Evolutionary conservation across 129 eudicot species (phyloP), one percentile per base, ranked within the genome.

Genomic region (Glebionis coronaria): DNA sequence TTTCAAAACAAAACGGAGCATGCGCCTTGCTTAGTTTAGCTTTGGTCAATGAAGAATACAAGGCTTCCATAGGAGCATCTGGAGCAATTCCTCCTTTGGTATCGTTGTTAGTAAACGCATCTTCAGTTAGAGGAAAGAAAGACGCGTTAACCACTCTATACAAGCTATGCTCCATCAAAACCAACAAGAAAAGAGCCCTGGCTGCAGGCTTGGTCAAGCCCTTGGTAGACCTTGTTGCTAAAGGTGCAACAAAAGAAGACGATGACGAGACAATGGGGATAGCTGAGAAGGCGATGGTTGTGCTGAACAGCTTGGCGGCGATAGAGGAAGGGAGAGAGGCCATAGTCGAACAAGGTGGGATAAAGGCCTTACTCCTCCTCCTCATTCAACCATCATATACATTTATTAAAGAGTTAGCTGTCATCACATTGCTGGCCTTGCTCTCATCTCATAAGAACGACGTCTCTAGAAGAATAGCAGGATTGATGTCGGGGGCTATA

Each of bases 1-100:
- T 83, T 0, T 85, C 96, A 20, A 89, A 89, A 59, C 93, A 89
- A 46, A 89, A 89, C 75, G 87, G 90, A 0, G 96, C 96, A 0
- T 87, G 94, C 25, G 90, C 86, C 0, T 61, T 89, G 81, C 74
- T 89, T 12, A 89, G 79, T 56, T 65, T 89, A 38, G 86, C 96
- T 25, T 44, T 85, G 65, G 27, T 81, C 4, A 35, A 35, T 35
- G 96, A 85, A 19, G 96, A 88, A 31, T 80, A 84, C 63, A 81
- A 78, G 47, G 18, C 82, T 5, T 67, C 87, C 0, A 86, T 89
- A 12, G 96, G 96, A 2, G 96, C 96, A n/a, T 83, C 80, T 44
- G 96, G 96, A 15, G 96, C 96, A n/a, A 89, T 89, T 3, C 90
- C 96, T 19, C 96, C 93, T 5, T 40, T 89, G 58, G 90, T 89